Evolutionary conservation across 75 land plant genomes (phyloP), one percentile per base, ranked within the genome.

Genomic region (Selaginella moellendorffii): DNA sequence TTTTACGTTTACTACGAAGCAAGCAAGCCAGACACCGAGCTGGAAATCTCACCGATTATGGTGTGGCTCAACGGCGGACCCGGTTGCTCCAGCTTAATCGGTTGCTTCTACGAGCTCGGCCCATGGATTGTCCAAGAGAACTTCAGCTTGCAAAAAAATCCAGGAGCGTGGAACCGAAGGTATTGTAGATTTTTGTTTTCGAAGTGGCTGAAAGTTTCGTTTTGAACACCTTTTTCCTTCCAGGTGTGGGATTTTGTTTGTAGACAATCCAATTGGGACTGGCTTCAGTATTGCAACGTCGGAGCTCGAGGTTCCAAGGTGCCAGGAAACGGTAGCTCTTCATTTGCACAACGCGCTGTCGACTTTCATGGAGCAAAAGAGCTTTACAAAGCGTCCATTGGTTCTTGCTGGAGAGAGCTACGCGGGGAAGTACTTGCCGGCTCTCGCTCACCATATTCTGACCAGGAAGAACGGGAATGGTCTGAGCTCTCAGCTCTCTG

Each of bases 11-110:
- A 63, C 54, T 73, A 77, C 59, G 79, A 77, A 28, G 79, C 79
- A 9, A 63, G 36, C 21, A 26, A 64, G 0, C 54, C 54, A 28
- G 12, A 30, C 26, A 18, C 21, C 70, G 18, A 30, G 66, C 24
- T 18, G 46, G 20, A 26, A 63, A 5, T 72, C 78, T 20, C n/a
- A n/a, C 79, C 79, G 1, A 24, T 76, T 25, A 19, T 77, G 29
- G 31, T 77, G 22, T 77, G 79, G 76, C 42, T 77, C n/a, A 74
- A 77, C 30, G 76, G 79, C 27, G 79, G 79, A 26, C 79, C 76
- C 1, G 79, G 79, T n/a, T 77, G 79, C 76, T 77, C 79, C 22
- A 77, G 79, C 65, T 62, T 77, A 27, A 77, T 68, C 54, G 76
- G 79, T 1, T 73, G 76, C 58, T 77, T 77, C 62, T 77, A 77